Conservation (phyloP, 805 yeast species). For the Candida anglica region DNA sequence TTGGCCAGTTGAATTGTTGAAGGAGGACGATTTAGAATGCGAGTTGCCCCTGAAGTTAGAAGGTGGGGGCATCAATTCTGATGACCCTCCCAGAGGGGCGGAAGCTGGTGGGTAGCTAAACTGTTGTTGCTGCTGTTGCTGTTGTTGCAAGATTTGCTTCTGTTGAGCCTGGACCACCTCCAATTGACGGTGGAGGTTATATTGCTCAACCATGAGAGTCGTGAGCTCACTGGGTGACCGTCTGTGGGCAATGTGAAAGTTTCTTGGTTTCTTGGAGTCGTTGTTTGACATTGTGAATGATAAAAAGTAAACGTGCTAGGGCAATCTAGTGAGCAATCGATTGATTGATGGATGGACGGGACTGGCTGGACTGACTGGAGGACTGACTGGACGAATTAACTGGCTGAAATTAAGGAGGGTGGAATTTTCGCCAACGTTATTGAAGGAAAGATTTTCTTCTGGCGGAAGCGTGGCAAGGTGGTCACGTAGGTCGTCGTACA, state of each 20-base stretch:
- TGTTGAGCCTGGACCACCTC: constrained; percentile 91
- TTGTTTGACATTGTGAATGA: not conserved
- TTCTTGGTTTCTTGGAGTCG: constrained; percentile 25
- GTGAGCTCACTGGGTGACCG: constrained; percentile 95
- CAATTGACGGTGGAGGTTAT: constrained; percentile 85
- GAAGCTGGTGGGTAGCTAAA: constrained; percentile 18
- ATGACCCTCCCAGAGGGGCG: constrained; percentile 3
- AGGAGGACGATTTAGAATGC: constrained; percentile 33
- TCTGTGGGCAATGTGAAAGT: constrained; percentile 90
- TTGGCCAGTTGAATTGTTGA: constrained; percentile 14
- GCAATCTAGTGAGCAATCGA: too few relatives aligned
- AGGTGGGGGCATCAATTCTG: constrained; percentile 20
- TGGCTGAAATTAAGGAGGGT: too few relatives aligned
- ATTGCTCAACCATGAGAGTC: constrained; percentile 87
- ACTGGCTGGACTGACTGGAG: too few relatives aligned
- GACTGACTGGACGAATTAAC: too few relatives aligned
- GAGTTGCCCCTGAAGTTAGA: constrained; percentile 13
- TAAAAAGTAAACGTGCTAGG: too few relatives aligned
- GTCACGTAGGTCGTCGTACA: too few relatives aligned
- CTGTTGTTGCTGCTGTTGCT: constrained; percentile 32
- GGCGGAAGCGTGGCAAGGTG: too few relatives aligned
- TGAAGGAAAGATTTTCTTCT: too few relatives aligned
- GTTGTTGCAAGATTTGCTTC: constrained; percentile 78
- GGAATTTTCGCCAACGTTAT: too few relatives aligned
- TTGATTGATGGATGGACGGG: too few relatives aligned